These are phyloP conservation scores for Sungouiozyma ichnusensis DNA, from an alignment of 805 yeast species.

Conservation along the genomic window DNA sequence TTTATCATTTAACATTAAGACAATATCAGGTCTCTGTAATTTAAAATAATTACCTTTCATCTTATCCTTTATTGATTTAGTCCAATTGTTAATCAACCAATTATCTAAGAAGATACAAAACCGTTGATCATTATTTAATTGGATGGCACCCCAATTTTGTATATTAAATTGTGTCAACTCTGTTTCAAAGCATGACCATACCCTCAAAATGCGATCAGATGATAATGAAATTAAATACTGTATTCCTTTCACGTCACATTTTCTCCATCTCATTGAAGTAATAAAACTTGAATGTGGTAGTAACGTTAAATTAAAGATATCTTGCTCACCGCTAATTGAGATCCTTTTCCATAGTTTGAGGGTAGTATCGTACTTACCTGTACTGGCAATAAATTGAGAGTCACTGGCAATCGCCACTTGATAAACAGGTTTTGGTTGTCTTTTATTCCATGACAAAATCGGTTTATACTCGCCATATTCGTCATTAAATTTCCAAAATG, in stretches of 20 bases:
- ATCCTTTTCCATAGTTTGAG: slow-evolving; percentile 73
- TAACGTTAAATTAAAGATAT: slow-evolving; percentile 58
- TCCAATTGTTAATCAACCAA: slow-evolving; percentile 24
- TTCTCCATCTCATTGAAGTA: slow-evolving; percentile 50
- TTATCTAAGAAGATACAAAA: slow-evolving; percentile 36
- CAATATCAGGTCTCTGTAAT: slow-evolving; percentile 33
- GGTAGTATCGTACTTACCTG: slow-evolving; percentile 50
- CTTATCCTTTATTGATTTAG: background rate
- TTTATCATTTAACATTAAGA: slow-evolving; percentile 31
- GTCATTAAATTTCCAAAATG: slow-evolving; percentile 41
- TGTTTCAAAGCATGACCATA: slow-evolving; percentile 59
- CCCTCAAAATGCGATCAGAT: slow-evolving; percentile 45
- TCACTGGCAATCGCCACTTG: slow-evolving; percentile 53
- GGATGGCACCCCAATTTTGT: slow-evolving; percentile 44
- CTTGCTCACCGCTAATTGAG: slow-evolving; percentile 52
- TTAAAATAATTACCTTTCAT: slow-evolving; percentile 15
- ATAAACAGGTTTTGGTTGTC: slow-evolving; percentile 53
- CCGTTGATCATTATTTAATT: slow-evolving; percentile 18
- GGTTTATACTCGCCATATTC: slow-evolving; percentile 35
- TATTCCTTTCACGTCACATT: slow-evolving; percentile 6
- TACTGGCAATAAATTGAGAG: slow-evolving; percentile 54
- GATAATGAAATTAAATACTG: slow-evolving; percentile 36
- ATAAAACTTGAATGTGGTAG: slow-evolving; percentile 56
- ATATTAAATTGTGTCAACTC: slow-evolving; percentile 44
- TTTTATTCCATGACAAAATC: slow-evolving; percentile 30